phyloP scores from a whole-genome alignment of 2,329 filamentous ascomycete species.

The Simplicillium aogashimaense region DNA sequence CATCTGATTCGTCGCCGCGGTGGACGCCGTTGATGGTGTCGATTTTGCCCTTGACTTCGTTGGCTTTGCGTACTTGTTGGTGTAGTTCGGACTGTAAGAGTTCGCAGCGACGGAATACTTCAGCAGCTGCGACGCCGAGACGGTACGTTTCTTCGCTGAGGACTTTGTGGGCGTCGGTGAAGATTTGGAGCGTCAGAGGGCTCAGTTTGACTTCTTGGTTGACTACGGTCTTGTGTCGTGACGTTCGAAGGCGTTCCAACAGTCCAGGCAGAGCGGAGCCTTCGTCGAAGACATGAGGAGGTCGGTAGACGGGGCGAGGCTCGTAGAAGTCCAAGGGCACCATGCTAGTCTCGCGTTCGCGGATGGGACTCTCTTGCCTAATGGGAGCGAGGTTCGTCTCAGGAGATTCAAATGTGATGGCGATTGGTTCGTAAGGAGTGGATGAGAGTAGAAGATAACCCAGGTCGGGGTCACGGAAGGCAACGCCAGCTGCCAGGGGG shows the following conservation, averaged over 20 bases:
- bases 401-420: slow-evolving; percentile 49
- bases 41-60: slow-evolving; percentile 55
- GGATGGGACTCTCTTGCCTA: slow-evolving; percentile 30
- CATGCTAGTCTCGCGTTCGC: slow-evolving; percentile 30
- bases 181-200: slow-evolving; percentile 58
- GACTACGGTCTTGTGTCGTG: slow-evolving; percentile 49
- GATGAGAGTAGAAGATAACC: slow-evolving; percentile 54
- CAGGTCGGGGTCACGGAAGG: slow-evolving; percentile 50
- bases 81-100: slow-evolving; percentile 57
- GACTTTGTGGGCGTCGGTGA: slow-evolving; percentile 64
- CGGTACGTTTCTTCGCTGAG: slow-evolving; percentile 59
- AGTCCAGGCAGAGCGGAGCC: slow-evolving; percentile 45
- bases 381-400: slow-evolving; percentile 38
- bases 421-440: slow-evolving; percentile 46
- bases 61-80: slow-evolving; percentile 56
- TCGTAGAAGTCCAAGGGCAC: slow-evolving; percentile 43
- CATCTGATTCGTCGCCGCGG: slow-evolving; percentile 39
- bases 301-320: slow-evolving; percentile 57
- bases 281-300: slow-evolving; percentile 49
- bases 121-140: slow-evolving; percentile 59
- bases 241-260: slow-evolving; percentile 46
- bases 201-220: slow-evolving; percentile 61
- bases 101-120: slow-evolving; percentile 63
- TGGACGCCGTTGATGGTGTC: slow-evolving; percentile 46
- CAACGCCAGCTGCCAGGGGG: slow-evolving; percentile 42